These are phyloP conservation scores for Orychophragmus violaceus DNA, from an alignment of 345 rosid species.

Conservation along the genomic window DNA sequence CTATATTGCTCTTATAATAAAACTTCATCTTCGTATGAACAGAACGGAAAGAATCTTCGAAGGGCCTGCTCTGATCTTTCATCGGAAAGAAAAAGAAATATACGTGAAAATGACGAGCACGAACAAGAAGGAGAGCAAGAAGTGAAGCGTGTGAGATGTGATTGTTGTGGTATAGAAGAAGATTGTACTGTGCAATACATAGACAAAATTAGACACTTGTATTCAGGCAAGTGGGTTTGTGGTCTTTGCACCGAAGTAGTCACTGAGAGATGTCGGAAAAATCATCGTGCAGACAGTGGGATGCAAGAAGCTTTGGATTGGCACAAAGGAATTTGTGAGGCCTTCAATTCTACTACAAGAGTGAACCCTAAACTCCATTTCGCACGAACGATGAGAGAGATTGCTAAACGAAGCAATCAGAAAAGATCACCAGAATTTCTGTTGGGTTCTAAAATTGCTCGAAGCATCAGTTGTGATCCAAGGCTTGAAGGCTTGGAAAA, in stretches of 20 bases:
- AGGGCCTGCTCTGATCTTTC: constrained; percentile 17
- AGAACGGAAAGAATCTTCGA: background rate
- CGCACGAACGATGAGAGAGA: constrained; percentile 4
- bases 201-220: constrained; percentile 34
- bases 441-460: background rate
- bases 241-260: constrained; percentile 63
- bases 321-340: constrained; percentile 44
- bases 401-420: constrained; percentile 4
- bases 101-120: background rate
- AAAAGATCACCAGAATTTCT: background rate
- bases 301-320: constrained; percentile 45
- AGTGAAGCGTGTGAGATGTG: constrained; percentile 41
- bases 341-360: constrained; percentile 32
- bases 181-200: constrained; percentile 53
- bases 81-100: background rate
- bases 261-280: constrained; percentile 26
- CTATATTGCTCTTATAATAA: background rate
- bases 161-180: constrained; percentile 61
- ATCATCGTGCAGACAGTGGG: constrained; percentile 12
- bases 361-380: constrained; percentile 18
- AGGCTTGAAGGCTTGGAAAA: background rate
- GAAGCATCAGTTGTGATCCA: constrained; percentile 17
- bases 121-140: constrained; percentile 1
- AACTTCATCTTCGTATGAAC: background rate
- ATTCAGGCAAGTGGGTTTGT: constrained; percentile 57